Evolutionary conservation across 1,139 yeast genomes (phyloP).

Genomic region (Barnettozyma hawaiiensis): DNA sequence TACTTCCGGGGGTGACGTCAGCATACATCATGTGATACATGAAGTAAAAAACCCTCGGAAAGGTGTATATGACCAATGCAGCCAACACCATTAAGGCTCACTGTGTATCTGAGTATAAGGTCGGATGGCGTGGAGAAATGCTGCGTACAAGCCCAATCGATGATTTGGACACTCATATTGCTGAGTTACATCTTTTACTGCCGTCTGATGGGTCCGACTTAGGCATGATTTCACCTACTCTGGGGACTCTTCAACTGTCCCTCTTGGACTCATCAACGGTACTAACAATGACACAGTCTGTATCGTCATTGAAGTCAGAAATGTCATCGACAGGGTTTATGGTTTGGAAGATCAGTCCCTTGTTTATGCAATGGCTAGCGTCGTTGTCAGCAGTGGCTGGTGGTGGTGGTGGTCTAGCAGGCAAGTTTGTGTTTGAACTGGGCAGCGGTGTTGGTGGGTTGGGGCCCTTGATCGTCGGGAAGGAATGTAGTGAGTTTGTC

Average conservation of each 20-base stretch:
- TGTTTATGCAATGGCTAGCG: conserved; percentile 48
- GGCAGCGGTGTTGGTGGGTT: conserved; percentile 67
- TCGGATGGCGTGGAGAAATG: no score
- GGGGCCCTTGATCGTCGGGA: conserved; percentile 42
- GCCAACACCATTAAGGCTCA: no score
- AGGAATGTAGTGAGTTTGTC: conserved; percentile 34
- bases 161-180: neutral
- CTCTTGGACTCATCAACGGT: conserved; percentile 3
- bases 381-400: no score
- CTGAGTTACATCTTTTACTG: neutral
- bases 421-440: conserved; percentile 44
- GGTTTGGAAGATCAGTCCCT: conserved; percentile 53
- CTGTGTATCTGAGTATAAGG: no score
- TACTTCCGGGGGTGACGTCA: neutral
- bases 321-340: conserved; percentile 63
- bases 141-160: neutral
- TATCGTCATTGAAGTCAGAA: conserved; percentile 26
- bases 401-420: conserved; percentile 15
- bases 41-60: no score
- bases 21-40: neutral
- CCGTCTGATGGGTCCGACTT: conserved; percentile 27
- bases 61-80: no score
- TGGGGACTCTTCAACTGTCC: conserved; percentile 10
- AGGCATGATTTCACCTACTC: conserved; percentile 41
- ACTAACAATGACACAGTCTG: conserved; percentile 27